Evolutionary conservation across 73 alveolate genomes (phyloP).

Genomic region (Uronychia setigera): DNA sequence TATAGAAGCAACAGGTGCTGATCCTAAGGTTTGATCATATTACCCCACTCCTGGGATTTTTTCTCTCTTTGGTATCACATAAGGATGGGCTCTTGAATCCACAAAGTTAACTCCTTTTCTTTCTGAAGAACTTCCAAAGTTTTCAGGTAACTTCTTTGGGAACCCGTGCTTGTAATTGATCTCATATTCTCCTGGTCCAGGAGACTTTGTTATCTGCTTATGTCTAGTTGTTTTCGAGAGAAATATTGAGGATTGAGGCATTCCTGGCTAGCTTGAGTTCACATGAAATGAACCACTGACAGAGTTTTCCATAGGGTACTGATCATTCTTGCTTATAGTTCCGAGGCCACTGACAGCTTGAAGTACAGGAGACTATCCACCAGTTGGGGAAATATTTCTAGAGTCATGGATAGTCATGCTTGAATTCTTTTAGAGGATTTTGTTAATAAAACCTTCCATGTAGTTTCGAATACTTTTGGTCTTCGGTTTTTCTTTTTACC

Average conservation of each 20-base stretch:
- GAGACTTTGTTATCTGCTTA: background rate
- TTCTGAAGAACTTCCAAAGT: conserved; percentile 13
- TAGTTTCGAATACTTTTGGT: background rate
- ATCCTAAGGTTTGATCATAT: background rate
- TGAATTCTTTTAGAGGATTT: background rate
- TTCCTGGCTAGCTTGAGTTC: background rate
- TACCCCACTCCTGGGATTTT: conserved; percentile 8
- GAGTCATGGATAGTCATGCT: background rate
- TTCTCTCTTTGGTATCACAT: background rate
- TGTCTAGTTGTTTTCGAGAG: conserved; percentile 7
- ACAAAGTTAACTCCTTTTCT: background rate
- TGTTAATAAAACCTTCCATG: background rate
- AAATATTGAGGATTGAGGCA: background rate
- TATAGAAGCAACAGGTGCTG: background rate
- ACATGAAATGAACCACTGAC: background rate
- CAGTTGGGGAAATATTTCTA: background rate
- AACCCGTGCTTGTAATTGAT: background rate
- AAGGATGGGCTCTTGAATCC: background rate
- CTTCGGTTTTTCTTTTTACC: background rate
- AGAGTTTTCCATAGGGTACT: too few species aligned
- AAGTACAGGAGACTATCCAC: too few species aligned
- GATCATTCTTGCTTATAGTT: too few species aligned
- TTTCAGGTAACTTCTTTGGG: conserved; percentile 8
- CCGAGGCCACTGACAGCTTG: too few species aligned
- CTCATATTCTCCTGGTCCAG: conserved; percentile 25